phyloP scores from a whole-genome alignment of 768 basidiomycete species.

The Boletus tylopilopsis region DNA sequence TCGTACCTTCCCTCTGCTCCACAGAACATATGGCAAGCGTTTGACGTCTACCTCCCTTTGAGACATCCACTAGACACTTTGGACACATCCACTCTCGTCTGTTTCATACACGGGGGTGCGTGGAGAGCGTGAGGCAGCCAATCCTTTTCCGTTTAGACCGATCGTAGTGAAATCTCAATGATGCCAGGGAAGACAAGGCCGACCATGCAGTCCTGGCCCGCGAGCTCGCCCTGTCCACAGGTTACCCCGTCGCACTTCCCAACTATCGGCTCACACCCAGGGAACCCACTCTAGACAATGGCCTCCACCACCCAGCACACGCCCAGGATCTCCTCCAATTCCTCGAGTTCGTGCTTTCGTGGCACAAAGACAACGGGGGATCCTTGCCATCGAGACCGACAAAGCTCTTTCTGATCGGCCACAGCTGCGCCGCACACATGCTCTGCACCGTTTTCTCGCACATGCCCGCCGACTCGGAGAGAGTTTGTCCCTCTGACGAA shows the following conservation, averaged over 20 bases:
- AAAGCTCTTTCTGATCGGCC: slow-evolving; percentile 61
- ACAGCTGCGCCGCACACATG: slow-evolving; percentile 85
- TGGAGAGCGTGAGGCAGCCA: slow-evolving; percentile 63
- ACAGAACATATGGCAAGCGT: slow-evolving; percentile 38
- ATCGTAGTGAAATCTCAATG: slow-evolving; percentile 4
- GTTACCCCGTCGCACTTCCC: slow-evolving; percentile 61
- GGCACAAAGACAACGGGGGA: slow-evolving; percentile 28
- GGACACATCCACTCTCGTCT: slow-evolving; percentile 43
- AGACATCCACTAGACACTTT: not conserved
- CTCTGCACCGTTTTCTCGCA: slow-evolving; percentile 65
- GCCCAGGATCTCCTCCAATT: slow-evolving; percentile 61
- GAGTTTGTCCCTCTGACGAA: slow-evolving; percentile 40
- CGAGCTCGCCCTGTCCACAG: slow-evolving; percentile 45
- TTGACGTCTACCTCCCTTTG: slow-evolving; percentile 57
- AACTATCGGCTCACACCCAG: slow-evolving; percentile 72
- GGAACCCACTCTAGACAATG: slow-evolving; percentile 32
- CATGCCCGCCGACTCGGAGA: slow-evolving; percentile 26
- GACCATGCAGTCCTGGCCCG: slow-evolving; percentile 54
- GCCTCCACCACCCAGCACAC: slow-evolving; percentile 66
- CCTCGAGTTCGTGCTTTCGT: slow-evolving; percentile 52
- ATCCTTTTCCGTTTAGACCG: not conserved
- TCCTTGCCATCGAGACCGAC: slow-evolving; percentile 35
- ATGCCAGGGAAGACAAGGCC: slow-evolving; percentile 68
- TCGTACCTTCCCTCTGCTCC: slow-evolving; percentile 33
- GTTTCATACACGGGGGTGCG: slow-evolving; percentile 82